A percentile compares a stretch with the other conserved stretches of the same genome.
Conservation (phyloP, 495 filamentous ascomycete species). For the Penicillium arizonense region DNA sequence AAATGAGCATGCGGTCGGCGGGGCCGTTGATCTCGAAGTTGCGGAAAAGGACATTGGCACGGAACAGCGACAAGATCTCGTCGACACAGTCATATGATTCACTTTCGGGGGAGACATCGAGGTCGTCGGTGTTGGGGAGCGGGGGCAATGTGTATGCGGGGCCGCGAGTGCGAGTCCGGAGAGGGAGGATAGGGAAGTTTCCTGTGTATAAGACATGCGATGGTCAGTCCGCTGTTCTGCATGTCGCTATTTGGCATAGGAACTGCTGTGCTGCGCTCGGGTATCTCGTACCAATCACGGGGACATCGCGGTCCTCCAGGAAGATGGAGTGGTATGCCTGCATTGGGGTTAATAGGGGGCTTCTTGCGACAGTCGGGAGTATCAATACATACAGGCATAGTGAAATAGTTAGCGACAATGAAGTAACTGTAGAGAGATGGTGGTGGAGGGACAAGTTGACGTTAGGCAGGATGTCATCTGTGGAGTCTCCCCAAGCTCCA, state of each 20-base stretch:
- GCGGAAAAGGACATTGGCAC: slow-evolving; percentile 97
- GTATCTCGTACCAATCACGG: slow-evolving; percentile 55
- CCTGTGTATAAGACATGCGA: slow-evolving; percentile 41
- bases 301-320: slow-evolving; percentile 73
- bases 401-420: slow-evolving; percentile 17
- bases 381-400: slow-evolving; percentile 48
- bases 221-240: slow-evolving; percentile 10
- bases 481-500: slow-evolving; percentile 23
- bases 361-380: not conserved
- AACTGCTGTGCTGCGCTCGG: slow-evolving; percentile 12
- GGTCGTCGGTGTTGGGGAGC: slow-evolving; percentile 65
- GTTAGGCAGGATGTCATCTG: slow-evolving; percentile 41
- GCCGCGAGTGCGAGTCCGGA: slow-evolving; percentile 89
- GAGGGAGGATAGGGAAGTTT: slow-evolving; percentile 91
- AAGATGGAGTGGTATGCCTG: slow-evolving; percentile 95
- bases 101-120: slow-evolving; percentile 75
- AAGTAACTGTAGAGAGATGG: slow-evolving; percentile 14
- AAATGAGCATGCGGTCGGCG: slow-evolving; percentile 91
- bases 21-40: slow-evolving; percentile 99
- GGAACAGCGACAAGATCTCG: slow-evolving; percentile 89
- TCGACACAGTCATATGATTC: slow-evolving; percentile 94
- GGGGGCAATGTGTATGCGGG: slow-evolving; percentile 82
- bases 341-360: slow-evolving; percentile 9
- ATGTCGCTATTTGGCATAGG: not conserved
- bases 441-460: slow-evolving; percentile 17